A percentile compares a stretch with the other conserved stretches of the same genome.
Evolutionary conservation across 176 grass and related monocot species (phyloP).

Genomic region (Aechmea fasciata): DNA sequence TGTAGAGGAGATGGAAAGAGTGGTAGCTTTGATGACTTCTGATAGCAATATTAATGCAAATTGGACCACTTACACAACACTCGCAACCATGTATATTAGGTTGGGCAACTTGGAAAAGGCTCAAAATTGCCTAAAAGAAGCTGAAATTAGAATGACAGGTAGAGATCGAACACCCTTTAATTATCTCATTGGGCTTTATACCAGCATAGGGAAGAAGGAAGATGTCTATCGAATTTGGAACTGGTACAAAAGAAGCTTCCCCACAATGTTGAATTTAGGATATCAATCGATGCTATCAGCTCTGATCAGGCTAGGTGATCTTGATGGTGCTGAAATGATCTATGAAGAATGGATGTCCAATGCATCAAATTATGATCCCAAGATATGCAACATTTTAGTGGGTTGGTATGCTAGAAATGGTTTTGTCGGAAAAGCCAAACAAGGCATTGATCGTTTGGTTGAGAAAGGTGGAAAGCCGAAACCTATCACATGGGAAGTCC

Average conservation of each 20-base stretch:
- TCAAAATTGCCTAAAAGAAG: constrained; percentile 61
- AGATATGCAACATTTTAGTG: constrained; percentile 67
- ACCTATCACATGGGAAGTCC: constrained; percentile 61
- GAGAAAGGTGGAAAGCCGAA: constrained; percentile 79
- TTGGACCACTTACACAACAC: constrained; percentile 81
- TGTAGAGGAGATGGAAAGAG: constrained; percentile 49
- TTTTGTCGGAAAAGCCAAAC: constrained; percentile 40
- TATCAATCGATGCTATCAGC: constrained; percentile 61
- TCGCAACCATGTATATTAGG: constrained; percentile 81
- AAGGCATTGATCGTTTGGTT: constrained; percentile 45
- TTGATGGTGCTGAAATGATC: constrained; percentile 69
- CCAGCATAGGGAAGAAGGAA: constrained; percentile 63
- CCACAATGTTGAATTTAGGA: constrained; percentile 58
- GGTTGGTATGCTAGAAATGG: constrained; percentile 70
- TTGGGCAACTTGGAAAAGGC: constrained; percentile 56
- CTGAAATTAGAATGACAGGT: constrained; percentile 70
- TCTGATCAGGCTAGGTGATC: constrained; percentile 62
- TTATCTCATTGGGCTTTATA: constrained; percentile 70
- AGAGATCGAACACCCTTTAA: constrained; percentile 65
- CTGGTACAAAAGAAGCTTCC: constrained; percentile 82
- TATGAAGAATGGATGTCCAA: constrained; percentile 71
- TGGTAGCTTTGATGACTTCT: constrained; percentile 52
- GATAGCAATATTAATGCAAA: constrained; percentile 63
- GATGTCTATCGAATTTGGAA: constrained; percentile 83
- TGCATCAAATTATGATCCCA: constrained; percentile 55